Evolutionary conservation across 768 basidiomycete genomes (phyloP).

Genomic region (Rhodotorula paludigena): DNA sequence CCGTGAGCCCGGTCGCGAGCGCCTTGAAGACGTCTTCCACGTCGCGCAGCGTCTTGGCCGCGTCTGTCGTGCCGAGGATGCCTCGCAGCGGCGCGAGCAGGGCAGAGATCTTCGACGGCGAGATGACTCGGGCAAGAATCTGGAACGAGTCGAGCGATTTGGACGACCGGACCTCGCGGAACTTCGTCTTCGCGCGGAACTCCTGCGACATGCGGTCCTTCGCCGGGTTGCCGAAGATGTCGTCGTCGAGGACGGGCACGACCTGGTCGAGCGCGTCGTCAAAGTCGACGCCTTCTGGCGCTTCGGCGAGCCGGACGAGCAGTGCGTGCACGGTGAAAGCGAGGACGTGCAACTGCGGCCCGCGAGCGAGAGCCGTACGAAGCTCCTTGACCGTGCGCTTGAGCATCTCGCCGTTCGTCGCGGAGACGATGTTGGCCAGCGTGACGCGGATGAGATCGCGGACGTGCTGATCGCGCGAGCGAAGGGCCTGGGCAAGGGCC

Average conservation of each 20-base stretch:
- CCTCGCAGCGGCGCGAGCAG: conserved; percentile 72
- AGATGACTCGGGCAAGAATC: conserved; percentile 69
- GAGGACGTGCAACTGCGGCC: conserved; percentile 88
- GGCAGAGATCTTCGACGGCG: conserved; percentile 67
- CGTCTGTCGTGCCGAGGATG: conserved; percentile 79
- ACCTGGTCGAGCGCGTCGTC: conserved; percentile 75
- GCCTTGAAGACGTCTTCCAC: conserved; percentile 85
- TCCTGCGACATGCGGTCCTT: conserved; percentile 81
- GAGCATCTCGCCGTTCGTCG: conserved; percentile 69
- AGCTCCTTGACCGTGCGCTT: conserved; percentile 70
- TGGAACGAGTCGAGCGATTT: conserved; percentile 79
- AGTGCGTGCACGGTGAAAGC: conserved; percentile 78
- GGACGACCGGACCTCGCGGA: conserved; percentile 81
- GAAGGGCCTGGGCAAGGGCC: conserved; percentile 77
- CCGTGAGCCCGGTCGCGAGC: conserved; percentile 75
- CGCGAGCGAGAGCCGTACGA: conserved; percentile 74
- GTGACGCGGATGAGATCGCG: conserved; percentile 80
- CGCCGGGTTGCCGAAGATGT: conserved; percentile 88
- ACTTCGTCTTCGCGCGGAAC: conserved; percentile 73
- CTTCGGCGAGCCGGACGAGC: conserved; percentile 59
- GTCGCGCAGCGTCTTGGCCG: conserved; percentile 68
- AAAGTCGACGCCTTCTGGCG: conserved; percentile 52
- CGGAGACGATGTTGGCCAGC: conserved; percentile 68
- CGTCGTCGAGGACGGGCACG: conserved; percentile 72
- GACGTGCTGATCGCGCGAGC: conserved; percentile 90